Evolutionary conservation across 2,329 filamentous ascomycete genomes (phyloP), one percentile per base, ranked within the genome.

Genomic region (Scytalidium lignicola): DNA sequence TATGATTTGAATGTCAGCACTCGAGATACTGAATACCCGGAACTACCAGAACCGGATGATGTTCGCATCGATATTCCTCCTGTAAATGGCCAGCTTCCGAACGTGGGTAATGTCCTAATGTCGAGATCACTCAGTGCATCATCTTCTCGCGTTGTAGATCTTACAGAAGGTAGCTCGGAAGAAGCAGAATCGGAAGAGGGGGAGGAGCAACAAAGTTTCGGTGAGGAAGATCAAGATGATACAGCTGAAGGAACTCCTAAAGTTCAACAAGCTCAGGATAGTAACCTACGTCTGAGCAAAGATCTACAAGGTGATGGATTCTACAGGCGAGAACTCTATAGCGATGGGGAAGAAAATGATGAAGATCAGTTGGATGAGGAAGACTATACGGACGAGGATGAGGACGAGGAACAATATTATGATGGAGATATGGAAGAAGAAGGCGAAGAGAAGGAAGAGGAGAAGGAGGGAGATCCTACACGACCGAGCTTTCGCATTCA

Each of bases 181-280:
- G 50, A 56, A 21, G 54, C 48, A 19, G 47, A 49, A 13, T 54
- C 51, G 18, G 53, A 56, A 21, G 58, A 56, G 13, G 59, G 63
- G n/a, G 57, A 58, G 19, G 60, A 56, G 13, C 58, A 54, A 32
- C 57, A 58, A 42, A 66, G 70, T 23, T 65, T 65, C 20, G 65
- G 68, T 10, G 62, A 65, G 18, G 51, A 54, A 22, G 61, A 67
- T 15, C 57, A 58, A 22, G 32, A 51, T 13, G 48, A 42, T 15
- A 44, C 44, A 12, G 28, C 48, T 22, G 52, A 50, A 23, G 40
- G 51, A 26, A 26, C 10, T 18, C 13, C 44, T 58, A 15, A 26
- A 49, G 2, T 50, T 41, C 17, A 22, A 48, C 22, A 9, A 44
- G n/a, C 46, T 59, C 58, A 48, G 52, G 52, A 41, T 60, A 60